Base-by-base conservation (phyloP, 371 early-diverging fungal species). In the Rhizopus arrhizus region DNA sequence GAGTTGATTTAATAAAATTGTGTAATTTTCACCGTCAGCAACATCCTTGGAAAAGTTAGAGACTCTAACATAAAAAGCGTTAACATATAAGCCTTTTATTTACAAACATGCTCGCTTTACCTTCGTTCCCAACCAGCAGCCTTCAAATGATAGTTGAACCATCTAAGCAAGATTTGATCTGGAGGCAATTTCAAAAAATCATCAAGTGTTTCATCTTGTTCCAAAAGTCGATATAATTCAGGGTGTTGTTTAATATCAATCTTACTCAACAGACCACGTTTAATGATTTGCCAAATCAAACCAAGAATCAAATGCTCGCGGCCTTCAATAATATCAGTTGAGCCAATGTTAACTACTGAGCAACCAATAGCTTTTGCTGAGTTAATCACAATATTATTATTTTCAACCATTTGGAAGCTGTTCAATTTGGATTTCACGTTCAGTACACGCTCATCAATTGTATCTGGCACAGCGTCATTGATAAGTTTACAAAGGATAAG, bases 301-400 rank as follows among this genome's bases (percentile, higher is more conserved):
- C 98, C 98, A 59, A 98, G 82, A 64, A 97, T 89, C 69, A 98
- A 82, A 70, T 95, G 93, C 78, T 95, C 95, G 53, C 95, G 82
- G 35, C 93, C 96, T 70, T 97, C 95, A 53, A 95, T 92, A 58
- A 98, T 73, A 72, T 98, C 97, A 68, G 88, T 86, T 7, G 97
- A 85, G 48, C 97, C 97, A 79, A 97, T 95, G 76, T 98, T 98
- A 58, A 97, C 94, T 32, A 97, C 95, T 47, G 85, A 87, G 73
- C 97, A 95, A 13, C 97, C 97, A 65, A 97, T 96, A 50, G 97
- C 97, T 77, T 98, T 98, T 65, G 97, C 97, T 54, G 95, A 93
- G 84, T 95, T 96, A 78, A 98, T 90, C 29, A 94, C 97, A 34
- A 97, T 89, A 70, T 96, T 96, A 84, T 95, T 93, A 82, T 98